Evolutionary conservation across 257 asterid species (phyloP).

Genomic region (Jacaranda mimosifolia): DNA sequence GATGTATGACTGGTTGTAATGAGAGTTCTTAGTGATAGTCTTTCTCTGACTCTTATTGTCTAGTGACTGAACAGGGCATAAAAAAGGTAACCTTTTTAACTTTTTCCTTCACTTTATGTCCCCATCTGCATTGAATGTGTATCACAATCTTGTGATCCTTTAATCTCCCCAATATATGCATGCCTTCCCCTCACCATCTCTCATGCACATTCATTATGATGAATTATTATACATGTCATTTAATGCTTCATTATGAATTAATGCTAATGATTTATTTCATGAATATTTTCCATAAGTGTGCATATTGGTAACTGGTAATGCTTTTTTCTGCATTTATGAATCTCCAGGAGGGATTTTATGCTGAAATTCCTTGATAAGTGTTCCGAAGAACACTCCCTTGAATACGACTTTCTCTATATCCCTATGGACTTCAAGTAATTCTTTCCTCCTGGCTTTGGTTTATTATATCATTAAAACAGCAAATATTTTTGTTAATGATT

Average conservation of each 20-base stretch:
- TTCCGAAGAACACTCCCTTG: conserved; percentile 44
- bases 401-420: conserved; percentile 64
- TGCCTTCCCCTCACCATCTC: neutral
- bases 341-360: conserved; percentile 53
- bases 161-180: neutral
- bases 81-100: conserved; percentile 24
- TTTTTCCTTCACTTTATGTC: conserved; percentile 28
- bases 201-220: neutral
- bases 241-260: neutral
- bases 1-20: conserved; percentile 16
- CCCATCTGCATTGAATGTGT: conserved; percentile 30
- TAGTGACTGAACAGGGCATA: conserved; percentile 24
- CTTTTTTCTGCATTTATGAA: neutral
- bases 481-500: neutral
- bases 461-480: neutral
- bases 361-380: conserved; percentile 50
- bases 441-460: neutral
- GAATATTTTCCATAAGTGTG: conserved; percentile 22
- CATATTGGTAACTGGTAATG: neutral
- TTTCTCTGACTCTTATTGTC: conserved; percentile 17
- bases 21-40: conserved; percentile 14
- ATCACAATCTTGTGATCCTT: too few species aligned
- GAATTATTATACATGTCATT: conserved; percentile 17
- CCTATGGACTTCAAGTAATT: conserved; percentile 67
- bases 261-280: conserved; percentile 23